Evolutionary conservation across 2,329 filamentous ascomycete genomes (phyloP), one percentile per base, ranked within the genome.

Genomic region (Coniochaeta sp.): DNA sequence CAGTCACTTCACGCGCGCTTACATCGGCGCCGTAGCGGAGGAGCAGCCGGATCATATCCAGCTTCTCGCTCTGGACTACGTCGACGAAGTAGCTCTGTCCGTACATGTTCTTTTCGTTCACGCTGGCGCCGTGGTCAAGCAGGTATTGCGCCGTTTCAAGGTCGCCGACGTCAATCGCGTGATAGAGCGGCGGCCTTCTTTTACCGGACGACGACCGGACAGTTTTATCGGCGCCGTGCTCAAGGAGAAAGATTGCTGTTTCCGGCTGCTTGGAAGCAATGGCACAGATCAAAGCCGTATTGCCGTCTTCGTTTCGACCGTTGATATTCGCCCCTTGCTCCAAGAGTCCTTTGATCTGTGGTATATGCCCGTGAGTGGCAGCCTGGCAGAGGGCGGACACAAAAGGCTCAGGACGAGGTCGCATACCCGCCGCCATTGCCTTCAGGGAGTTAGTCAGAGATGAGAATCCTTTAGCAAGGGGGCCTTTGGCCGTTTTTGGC

Each of bases 11-110:
- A 58, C 60, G 30, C 44, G 68, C 63, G 65, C 74, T 72, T 36
- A 72, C 63, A 65, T 74, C 66, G 14, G 77, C 77, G 8, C 77
- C 77, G 36, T 65, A 65, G 12, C 69, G 63, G 12, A 74, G 64
- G 55, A 74, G 64, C 24, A 69, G 59, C 10, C 59, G 59, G 38
- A 69, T 55, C 22, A 61, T 58, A 9, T 62, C 59, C 8, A 68
- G 66, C n/a, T 66, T 62, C 61, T 66, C 67, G 58, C 64, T 63
- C 59, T 65, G 59, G 22, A 68, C 63, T 22, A 70, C 66, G 58
- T 68, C 65, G 63, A 68, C 67, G 56, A 70, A 64, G 30, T 62
- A 62, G 4, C 66, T 64, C 57, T 68, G 64, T 59, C 58, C 55
- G 58, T 64, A 60, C 7, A 62, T 57, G 57, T 63, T 59, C 60